phyloP scores from a whole-genome alignment of 1,284 basidiomycete genomes.

The Microbotryum saponariae region DNA sequence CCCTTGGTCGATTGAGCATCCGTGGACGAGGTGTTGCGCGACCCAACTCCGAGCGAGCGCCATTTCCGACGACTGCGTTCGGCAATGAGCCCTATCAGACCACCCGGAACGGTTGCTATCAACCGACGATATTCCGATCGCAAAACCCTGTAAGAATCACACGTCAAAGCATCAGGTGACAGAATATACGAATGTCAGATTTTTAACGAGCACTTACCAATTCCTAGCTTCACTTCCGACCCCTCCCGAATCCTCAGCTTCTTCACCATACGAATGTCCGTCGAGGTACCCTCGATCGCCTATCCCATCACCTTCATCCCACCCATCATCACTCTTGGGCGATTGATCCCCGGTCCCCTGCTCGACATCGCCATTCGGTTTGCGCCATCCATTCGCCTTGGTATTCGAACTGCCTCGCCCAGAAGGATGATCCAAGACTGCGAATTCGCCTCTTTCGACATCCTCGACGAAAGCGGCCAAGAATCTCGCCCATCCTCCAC shows the following conservation, averaged over 20 bases:
- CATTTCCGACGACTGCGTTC: slow-evolving; percentile 29
- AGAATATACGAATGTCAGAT: not conserved
- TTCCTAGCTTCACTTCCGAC: not conserved
- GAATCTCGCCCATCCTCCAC: slow-evolving; percentile 91
- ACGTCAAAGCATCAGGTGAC: not conserved
- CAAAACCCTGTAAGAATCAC: slow-evolving; percentile 12
- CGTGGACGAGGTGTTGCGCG: not conserved
- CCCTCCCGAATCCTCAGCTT: slow-evolving; percentile 12
- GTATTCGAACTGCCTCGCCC: not conserved
- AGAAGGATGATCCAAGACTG: slow-evolving; percentile 18
- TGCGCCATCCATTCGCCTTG: slow-evolving; percentile 1
- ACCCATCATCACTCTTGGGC: slow-evolving; percentile 5
- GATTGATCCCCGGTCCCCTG: slow-evolving; percentile 8
- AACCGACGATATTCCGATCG: slow-evolving; percentile 18
- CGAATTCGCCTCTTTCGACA: slow-evolving; percentile 68
- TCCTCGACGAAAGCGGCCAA: slow-evolving; percentile 88
- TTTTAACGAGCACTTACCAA: slow-evolving; percentile 8
- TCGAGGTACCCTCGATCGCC: slow-evolving; percentile 31
- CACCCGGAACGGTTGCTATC: slow-evolving; percentile 3
- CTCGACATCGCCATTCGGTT: slow-evolving; percentile 13
- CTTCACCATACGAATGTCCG: slow-evolving; percentile 20
- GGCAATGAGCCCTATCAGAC: slow-evolving; percentile 20
- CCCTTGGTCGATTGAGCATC: not conserved
- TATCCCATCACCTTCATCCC: slow-evolving; percentile 27
- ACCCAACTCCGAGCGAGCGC: slow-evolving; percentile 26